Base-by-base conservation (phyloP, 2,329 filamentous ascomycete genomes). In the Fusarium nisikadoi region DNA sequence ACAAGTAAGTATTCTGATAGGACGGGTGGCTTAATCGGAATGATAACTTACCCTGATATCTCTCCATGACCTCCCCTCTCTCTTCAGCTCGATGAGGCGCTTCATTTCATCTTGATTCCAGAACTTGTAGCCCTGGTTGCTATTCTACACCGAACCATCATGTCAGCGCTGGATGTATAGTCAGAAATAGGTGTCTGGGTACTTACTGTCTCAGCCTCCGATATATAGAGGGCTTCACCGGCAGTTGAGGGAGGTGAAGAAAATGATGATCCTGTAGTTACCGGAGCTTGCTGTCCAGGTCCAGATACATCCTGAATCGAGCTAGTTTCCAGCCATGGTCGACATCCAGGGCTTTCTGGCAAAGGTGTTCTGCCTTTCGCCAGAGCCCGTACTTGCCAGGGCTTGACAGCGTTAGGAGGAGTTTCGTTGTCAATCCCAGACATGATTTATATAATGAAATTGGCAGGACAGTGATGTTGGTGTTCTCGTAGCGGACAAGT, bases 11-110 rank as follows among this genome's bases (percentile, higher is more conserved):
- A n/a, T 9, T 19, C 12, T 39, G 14, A 17, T 10, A 14, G 8
- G 6, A 23, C 16, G 3, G 14, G 10, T 20, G 25, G 11, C 4
- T 14, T 3, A 31, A 16, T n/a, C 8, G 11, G n/a, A n/a, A 8
- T 4, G 3, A 41, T 54, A 23, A 31, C 50, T 31, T 19, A 54
- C 50, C 6, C 27, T 23, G 16, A 54, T 42, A 19, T 54, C 36
- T 23, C 8, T 54, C 50, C 50, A 54, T 10, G 19, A 13, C 13
- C 31, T 54, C 5, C 36, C 50, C 36, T 31, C 20, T 17, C 36
- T 42, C 25, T 54, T 54, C 20, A 54, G 50, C 16, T 54, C 20
- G 50, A 54, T 43, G 11, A 54, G 50, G 11, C 25, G 50, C 25
- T 31, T 54, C 35, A 54, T 19, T 14, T 42, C 50, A 6, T 54